phyloP scores from a whole-genome alignment of 352 stramenopile species.

The Phytophthora rubi region DNA sequence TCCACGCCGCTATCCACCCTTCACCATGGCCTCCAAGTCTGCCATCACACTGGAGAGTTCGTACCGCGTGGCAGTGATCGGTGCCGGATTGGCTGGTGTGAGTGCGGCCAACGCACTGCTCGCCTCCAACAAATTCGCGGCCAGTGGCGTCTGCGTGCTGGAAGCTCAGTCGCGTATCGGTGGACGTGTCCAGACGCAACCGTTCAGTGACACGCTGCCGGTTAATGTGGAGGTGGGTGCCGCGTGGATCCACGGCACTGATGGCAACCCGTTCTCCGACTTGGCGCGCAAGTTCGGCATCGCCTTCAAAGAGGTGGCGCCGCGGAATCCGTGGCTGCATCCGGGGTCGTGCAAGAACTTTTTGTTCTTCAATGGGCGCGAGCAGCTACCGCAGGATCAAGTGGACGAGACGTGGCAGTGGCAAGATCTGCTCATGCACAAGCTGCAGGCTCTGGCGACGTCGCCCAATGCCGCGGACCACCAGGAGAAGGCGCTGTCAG shows the following conservation, averaged over 20 bases:
- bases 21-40: slow-evolving; percentile 20
- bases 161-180: slow-evolving; percentile 59
- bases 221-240: slow-evolving; percentile 62
- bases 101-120: slow-evolving; percentile 52
- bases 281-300: slow-evolving; percentile 50
- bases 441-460: slow-evolving; percentile 46
- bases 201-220: slow-evolving; percentile 50
- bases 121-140: slow-evolving; percentile 34
- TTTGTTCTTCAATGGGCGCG: slow-evolving; percentile 43
- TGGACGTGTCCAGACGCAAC: slow-evolving; percentile 52
- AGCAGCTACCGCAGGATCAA: slow-evolving; percentile 36
- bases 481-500: slow-evolving; percentile 35
- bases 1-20: background rate
- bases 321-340: slow-evolving; percentile 67
- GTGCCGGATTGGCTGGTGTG: slow-evolving; percentile 56
- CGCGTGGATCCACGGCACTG: slow-evolving; percentile 67
- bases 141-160: slow-evolving; percentile 50
- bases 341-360: slow-evolving; percentile 54
- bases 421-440: slow-evolving; percentile 51
- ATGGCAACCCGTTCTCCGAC: slow-evolving; percentile 50
- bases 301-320: slow-evolving; percentile 53
- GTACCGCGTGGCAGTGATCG: slow-evolving; percentile 54
- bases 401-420: slow-evolving; percentile 52
- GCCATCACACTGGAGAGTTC: slow-evolving; percentile 17
- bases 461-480: slow-evolving; percentile 15